A percentile compares a stretch with the other conserved stretches of the same genome.
Conservation (phyloP, 2,329 filamentous ascomycete species). For the Trichoderma asperellum region DNA sequence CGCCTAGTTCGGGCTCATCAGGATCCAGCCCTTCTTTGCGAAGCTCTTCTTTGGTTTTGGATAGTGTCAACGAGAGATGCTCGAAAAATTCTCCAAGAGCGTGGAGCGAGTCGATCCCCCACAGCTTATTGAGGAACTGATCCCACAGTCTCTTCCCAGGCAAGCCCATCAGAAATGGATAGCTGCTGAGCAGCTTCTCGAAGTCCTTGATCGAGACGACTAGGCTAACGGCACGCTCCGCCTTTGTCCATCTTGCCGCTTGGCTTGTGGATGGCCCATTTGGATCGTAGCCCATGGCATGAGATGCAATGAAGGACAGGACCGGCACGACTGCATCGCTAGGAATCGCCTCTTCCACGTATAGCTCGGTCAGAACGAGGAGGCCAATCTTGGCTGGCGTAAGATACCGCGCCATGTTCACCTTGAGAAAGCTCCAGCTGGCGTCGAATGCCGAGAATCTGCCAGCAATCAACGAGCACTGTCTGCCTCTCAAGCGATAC, state of each 20-base stretch:
- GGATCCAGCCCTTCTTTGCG: constrained; percentile 54
- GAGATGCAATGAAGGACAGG: constrained; percentile 76
- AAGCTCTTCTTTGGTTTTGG: constrained; percentile 64
- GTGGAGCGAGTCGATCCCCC: constrained; percentile 82
- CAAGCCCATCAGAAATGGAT: constrained; percentile 58
- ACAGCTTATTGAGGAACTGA: constrained; percentile 77
- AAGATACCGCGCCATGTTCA: constrained; percentile 74
- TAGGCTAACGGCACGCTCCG: constrained; percentile 55
- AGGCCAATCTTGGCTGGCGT: constrained; percentile 88
- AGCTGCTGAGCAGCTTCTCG: constrained; percentile 58
- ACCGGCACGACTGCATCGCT: constrained; percentile 72
- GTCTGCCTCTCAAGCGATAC: not conserved
- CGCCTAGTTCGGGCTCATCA: constrained; percentile 46
- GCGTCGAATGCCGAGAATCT: not conserved
- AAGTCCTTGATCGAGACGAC: constrained; percentile 62
- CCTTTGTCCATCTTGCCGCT: constrained; percentile 50
- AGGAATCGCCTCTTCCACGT: constrained; percentile 71
- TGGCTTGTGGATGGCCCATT: constrained; percentile 38
- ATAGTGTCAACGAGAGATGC: constrained; percentile 59
- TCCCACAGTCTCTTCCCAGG: constrained; percentile 88
- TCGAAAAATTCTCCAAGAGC: constrained; percentile 78
- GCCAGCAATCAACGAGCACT: not conserved
- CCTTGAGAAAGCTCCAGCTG: not conserved
- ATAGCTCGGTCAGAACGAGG: constrained; percentile 79
- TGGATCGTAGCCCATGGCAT: constrained; percentile 60